Evolutionary conservation across 2,329 filamentous ascomycete genomes (phyloP), one percentile per base, ranked within the genome.

Genomic region (Teratosphaeria destructans): DNA sequence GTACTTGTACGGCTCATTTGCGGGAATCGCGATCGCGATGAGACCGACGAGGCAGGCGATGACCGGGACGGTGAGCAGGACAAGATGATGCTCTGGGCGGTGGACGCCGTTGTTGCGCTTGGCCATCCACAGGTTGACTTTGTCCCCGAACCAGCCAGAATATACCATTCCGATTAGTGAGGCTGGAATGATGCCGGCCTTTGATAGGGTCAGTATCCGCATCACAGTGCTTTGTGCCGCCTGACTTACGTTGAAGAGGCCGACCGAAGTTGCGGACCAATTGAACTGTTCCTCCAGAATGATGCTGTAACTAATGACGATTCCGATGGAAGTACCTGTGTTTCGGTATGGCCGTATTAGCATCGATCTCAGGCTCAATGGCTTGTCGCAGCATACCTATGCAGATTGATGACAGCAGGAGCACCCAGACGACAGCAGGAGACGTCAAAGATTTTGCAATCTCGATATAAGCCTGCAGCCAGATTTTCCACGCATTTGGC

Each of bases 341-440:
- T 23, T 23, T 23, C n/a, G 5, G 16, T 23, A 23, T 19, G 43
- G 7, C 5, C 23, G n/a, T 19, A 23, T 19, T 23, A 19, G 43
- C 43, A 49, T 7, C 43, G n/a, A 19, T 23, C 8, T 49, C 23
- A 23, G 12, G 14, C 12, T 32, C 19, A 7, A n/a, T 54, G 27
- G 12, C 7, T 26, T n/a, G 3, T 29, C 10, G n/a, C 8, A 19
- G 19, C 52, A 16, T 27, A 3, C 73, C 75, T 0, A 77, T 70
- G 2, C 69, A 66, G 47, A 75, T 73, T 3, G 74, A 74, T 3
- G 72, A 69, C 0, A 72, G 60, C 8, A 77, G 65, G 3, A 74
- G 72, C 2, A 74, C 71, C 54, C 70, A 77, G 19, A 75, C 60
- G 32, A 77, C 73, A 8, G 69, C 75, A 0, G 74, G 74, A 0